Evolutionary conservation across 192 early-diverging fungal species (phyloP), one percentile per base, ranked within the genome.

Genomic region (Helicostylum pulchrum): DNA sequence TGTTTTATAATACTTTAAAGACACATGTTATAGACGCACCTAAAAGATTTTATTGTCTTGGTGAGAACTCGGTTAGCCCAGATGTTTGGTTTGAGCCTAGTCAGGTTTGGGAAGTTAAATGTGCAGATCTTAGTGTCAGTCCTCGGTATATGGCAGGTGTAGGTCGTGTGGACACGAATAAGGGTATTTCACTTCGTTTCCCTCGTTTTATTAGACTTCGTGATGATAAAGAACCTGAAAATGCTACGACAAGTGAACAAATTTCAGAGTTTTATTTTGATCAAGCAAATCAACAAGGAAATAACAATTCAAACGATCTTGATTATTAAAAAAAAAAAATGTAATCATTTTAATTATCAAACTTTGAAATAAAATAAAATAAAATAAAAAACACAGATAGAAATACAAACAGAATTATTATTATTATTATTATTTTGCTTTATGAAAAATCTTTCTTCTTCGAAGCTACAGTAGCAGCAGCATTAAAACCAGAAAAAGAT

Each of bases 21-120:
- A 78, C 84, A 21, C 87, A 88, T 75, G 86, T 82, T 21, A 90
- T 96, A 53, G 79, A 75, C 20, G 61, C 62, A n/a, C 92, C 95
- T 7, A 85, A 85, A 61, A 81, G 81, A 10, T 97, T 96, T 77
- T 98, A 94, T 65, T 66, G 81, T 8, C 77, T 77, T 34, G 83
- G 83, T 5, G 95, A 94, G 11, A 92, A 90, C 62, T 69, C 64
- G 8, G 82, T 90, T 36, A 89, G 87, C 21, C 94, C 96, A 0
- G 98, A 99, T 72, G 89, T 99, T 14, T 99, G 96, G 96, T 97
- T 99, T 77, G 87, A 90, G 26, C 92, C 96, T 15, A 76, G 75
- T 46, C 75, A 89, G 62, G 95, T 99, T 1, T 98, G 94, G 94
- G 98, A 99, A 77, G 88, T 99, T 34, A 90, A 94, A 59, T 91